Percentiles rank a stretch among this genome's conserved stretches.
Evolutionary conservation across 371 early-diverging fungal species (phyloP).

Genomic region (Mortierella sp.): DNA sequence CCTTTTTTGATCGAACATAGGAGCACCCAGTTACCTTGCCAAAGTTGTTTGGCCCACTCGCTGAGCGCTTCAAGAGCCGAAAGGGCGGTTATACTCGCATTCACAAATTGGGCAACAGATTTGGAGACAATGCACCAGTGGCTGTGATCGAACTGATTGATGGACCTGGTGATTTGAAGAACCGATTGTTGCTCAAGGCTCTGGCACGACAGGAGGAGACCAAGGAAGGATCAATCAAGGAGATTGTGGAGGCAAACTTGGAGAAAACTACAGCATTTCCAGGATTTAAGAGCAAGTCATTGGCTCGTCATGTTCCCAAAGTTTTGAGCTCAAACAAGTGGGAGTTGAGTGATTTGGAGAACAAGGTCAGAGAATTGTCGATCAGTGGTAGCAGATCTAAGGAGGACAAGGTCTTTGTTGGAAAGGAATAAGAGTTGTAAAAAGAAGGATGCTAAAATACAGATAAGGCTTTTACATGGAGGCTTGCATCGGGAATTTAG

Average conservation of each 20-base stretch:
- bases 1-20: slow-evolving; percentile 47
- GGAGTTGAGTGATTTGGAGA: slow-evolving; percentile 51
- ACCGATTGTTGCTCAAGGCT: slow-evolving; percentile 63
- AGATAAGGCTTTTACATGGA: no score
- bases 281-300: slow-evolving; percentile 30
- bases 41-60: slow-evolving; percentile 87
- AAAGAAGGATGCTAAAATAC: no score
- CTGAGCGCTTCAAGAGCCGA: slow-evolving; percentile 84
- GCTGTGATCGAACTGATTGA: slow-evolving; percentile 91
- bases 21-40: slow-evolving; percentile 81
- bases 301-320: slow-evolving; percentile 49
- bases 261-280: slow-evolving; percentile 12
- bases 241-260: slow-evolving; percentile 37
- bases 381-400: slow-evolving; percentile 15
- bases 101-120: slow-evolving; percentile 82
- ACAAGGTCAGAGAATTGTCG: slow-evolving; percentile 36
- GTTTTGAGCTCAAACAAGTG: slow-evolving; percentile 50
- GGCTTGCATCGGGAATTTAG: no score
- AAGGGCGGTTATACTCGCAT: slow-evolving; percentile 95
- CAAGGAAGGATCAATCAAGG: slow-evolving; percentile 39
- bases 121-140: slow-evolving; percentile 91
- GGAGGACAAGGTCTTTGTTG: slow-evolving; percentile 39
- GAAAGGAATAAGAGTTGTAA: slow-evolving; percentile 23
- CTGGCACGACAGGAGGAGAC: slow-evolving; percentile 57
- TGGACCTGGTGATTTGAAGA: slow-evolving; percentile 71